These are phyloP conservation scores for Dorcoceras hygrometricum DNA, from an alignment of 257 asterid genomes.

Conservation along the genomic window DNA sequence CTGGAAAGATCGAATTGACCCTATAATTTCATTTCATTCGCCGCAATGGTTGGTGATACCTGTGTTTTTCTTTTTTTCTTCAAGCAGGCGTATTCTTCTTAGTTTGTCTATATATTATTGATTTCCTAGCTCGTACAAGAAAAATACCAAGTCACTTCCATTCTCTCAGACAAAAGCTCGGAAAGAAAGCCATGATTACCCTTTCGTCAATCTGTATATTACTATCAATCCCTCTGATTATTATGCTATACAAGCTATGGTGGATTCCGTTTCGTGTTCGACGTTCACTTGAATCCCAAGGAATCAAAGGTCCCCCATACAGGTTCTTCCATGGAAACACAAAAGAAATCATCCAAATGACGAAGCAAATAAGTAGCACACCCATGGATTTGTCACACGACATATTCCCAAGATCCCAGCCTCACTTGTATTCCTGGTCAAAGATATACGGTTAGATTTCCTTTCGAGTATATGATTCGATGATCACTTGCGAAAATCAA, in stretches of 20 bases:
- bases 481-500: no score
- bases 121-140: no score
- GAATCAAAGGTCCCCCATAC: slow-evolving; percentile 21
- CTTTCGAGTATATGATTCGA: no score
- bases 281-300: neutral
- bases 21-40: no score
- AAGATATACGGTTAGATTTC: slow-evolving; percentile 59
- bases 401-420: slow-evolving; percentile 42
- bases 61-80: no score
- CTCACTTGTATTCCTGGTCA: slow-evolving; percentile 50
- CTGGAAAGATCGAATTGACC: no score
- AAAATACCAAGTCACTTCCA: neutral
- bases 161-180: neutral
- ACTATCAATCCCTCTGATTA: neutral
- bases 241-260: slow-evolving; percentile 14
- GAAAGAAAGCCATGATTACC: neutral
- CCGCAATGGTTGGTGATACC: no score
- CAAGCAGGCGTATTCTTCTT: no score
- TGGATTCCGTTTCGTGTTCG: slow-evolving; percentile 1
- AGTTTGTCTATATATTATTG: no score
- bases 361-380: neutral
- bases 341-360: slow-evolving; percentile 13
- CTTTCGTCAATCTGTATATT: neutral
- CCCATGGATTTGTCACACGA: slow-evolving; percentile 45
- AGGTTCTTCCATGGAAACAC: slow-evolving; percentile 19